A percentile compares a stretch with the other conserved stretches of the same genome.
phyloP scores from a whole-genome alignment of 768 basidiomycete genomes.

The Megacollybia marginata region DNA sequence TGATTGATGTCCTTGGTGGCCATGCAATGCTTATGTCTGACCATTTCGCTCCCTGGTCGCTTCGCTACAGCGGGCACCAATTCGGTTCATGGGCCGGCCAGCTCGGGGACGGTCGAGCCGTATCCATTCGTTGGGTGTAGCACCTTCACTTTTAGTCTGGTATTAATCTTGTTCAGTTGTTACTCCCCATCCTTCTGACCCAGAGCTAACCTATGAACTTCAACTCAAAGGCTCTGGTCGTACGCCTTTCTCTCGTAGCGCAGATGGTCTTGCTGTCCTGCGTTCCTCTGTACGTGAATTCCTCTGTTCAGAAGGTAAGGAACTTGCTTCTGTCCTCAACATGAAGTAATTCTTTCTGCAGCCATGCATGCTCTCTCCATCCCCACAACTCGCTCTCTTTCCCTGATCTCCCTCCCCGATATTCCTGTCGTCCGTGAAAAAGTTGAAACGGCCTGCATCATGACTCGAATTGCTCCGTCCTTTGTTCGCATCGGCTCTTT shows the following conservation, averaged over 20 bases:
- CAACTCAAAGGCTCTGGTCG: constrained; percentile 94
- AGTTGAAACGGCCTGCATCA: constrained; percentile 62
- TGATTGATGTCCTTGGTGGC: constrained; percentile 79
- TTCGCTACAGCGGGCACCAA: constrained; percentile 88
- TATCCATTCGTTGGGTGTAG: constrained; percentile 53
- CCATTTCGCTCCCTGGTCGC: constrained; percentile 72
- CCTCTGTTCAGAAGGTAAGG: constrained; percentile 81
- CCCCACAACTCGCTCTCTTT: constrained; percentile 83
- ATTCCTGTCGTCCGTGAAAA: constrained; percentile 73
- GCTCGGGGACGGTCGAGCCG: constrained; percentile 91
- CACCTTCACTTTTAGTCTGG: constrained; percentile 1
- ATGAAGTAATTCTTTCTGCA: constrained; percentile 5
- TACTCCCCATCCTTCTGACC: constrained; percentile 62
- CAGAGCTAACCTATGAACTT: constrained; percentile 62
- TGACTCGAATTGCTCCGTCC: constrained; percentile 79
- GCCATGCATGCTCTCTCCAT: constrained; percentile 68
- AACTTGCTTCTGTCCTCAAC: neutral
- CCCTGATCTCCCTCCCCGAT: constrained; percentile 66
- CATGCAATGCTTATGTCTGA: constrained; percentile 58
- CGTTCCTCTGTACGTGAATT: constrained; percentile 93
- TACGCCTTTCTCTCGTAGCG: constrained; percentile 87
- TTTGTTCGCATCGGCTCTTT: constrained; percentile 92
- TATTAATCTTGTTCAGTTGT: constrained; percentile 40
- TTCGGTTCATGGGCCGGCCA: constrained; percentile 91
- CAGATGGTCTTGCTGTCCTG: constrained; percentile 94